These are phyloP conservation scores for Hypoxylon rickii DNA, from an alignment of 495 filamentous ascomycete species.

Conservation along the genomic window DNA sequence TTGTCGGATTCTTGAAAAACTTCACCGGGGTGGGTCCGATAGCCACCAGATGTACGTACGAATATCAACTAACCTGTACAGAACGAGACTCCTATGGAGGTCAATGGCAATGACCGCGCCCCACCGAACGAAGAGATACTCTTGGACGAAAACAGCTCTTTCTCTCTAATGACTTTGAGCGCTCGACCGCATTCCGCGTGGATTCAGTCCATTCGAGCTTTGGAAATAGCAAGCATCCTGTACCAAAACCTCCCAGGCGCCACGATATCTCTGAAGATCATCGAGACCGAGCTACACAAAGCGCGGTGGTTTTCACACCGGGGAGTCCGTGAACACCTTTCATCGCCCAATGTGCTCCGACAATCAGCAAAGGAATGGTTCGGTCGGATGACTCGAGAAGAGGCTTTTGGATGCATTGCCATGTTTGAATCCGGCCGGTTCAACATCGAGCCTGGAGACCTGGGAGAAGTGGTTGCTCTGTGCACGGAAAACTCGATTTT, in stretches of 20 bases:
- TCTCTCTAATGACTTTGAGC: not conserved
- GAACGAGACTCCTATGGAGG: too few relatives aligned
- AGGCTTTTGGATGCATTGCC: constrained; percentile 37
- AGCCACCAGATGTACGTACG: too few relatives aligned
- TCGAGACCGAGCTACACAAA: not conserved
- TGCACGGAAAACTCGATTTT: constrained; percentile 41
- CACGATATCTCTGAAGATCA: not conserved
- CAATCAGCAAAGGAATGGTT: not conserved
- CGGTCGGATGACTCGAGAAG: not conserved
- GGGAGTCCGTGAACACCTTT: not conserved
- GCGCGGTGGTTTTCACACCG: not conserved
- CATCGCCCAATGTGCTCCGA: not conserved
- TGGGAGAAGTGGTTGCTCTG: constrained; percentile 38
- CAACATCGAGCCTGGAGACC: constrained; percentile 25
- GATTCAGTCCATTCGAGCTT: not conserved
- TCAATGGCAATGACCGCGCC: too few relatives aligned
- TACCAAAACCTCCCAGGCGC: not conserved
- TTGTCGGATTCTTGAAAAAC: not conserved
- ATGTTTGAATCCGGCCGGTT: constrained; percentile 40
- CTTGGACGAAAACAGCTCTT: not conserved
- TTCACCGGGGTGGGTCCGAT: not conserved
- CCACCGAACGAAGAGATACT: not conserved
- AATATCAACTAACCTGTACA: too few relatives aligned
- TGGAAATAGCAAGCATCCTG: not conserved
- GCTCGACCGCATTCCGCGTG: not conserved